A percentile compares a stretch with the other conserved stretches of the same genome.
Evolutionary conservation across 192 early-diverging fungal genomes (phyloP).

Genomic region (Spizellomyces sp.): DNA sequence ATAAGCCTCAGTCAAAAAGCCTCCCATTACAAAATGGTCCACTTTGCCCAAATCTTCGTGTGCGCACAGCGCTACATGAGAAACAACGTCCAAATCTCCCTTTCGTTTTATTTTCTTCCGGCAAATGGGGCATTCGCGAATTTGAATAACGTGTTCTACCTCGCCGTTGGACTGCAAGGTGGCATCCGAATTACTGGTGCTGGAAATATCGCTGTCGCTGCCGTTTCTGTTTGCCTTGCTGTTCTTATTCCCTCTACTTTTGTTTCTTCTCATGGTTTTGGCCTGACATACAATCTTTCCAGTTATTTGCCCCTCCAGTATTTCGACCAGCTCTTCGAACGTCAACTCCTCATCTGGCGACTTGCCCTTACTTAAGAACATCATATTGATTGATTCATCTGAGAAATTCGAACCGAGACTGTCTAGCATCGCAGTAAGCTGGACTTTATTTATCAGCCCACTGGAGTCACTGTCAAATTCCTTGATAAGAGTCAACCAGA

Average conservation of each 20-base stretch:
- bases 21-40: constrained; percentile 72
- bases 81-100: constrained; percentile 71
- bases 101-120: constrained; percentile 51
- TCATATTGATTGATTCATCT: constrained; percentile 60
- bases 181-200: not conserved
- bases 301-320: constrained; percentile 57
- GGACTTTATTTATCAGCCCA: constrained; percentile 58
- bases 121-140: constrained; percentile 75
- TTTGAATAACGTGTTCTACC: constrained; percentile 62
- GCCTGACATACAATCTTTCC: constrained; percentile 32
- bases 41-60: constrained; percentile 67
- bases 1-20: constrained; percentile 75
- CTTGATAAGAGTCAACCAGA: constrained; percentile 68
- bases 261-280: constrained; percentile 3
- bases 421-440: constrained; percentile 73
- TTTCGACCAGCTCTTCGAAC: constrained; percentile 62
- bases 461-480: constrained; percentile 66
- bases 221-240: not conserved
- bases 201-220: not conserved
- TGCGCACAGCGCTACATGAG: constrained; percentile 74
- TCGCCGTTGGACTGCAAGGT: constrained; percentile 7
- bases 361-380: constrained; percentile 54
- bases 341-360: constrained; percentile 62
- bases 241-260: constrained; percentile 5
- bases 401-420: constrained; percentile 68